Percentiles rank a stretch among this genome's conserved stretches.
These are phyloP conservation scores for Botrytis fragariae DNA, from an alignment of 2,329 filamentous ascomycete genomes.

Conservation along the genomic window DNA sequence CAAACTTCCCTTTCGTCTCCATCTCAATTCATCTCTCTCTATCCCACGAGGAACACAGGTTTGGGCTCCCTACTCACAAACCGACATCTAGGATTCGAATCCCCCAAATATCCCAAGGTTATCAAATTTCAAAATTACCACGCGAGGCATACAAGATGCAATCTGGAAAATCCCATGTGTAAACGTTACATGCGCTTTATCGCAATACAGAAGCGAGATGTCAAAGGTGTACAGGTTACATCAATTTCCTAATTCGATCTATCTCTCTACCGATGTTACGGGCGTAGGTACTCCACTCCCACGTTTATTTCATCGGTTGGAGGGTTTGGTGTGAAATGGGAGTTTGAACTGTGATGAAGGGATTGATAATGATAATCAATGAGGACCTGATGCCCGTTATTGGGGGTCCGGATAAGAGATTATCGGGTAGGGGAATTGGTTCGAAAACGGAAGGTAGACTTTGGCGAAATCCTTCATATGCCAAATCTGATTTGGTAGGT, in stretches of 20 bases:
- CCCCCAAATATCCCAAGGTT: background rate
- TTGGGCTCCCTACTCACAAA: background rate
- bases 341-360: background rate
- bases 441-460: background rate
- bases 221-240: background rate
- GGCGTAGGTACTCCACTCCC: background rate
- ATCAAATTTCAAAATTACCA: background rate
- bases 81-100: background rate
- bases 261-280: background rate
- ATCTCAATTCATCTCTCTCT: background rate
- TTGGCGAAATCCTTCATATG: background rate
- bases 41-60: background rate
- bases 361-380: background rate
- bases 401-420: background rate
- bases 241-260: background rate
- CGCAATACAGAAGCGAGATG: slow-evolving; percentile 2
- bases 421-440: background rate
- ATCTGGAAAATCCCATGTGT: background rate
- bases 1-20: background rate
- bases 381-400: background rate
- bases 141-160: background rate
- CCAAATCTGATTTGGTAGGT: background rate
- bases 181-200: background rate
- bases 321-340: background rate
- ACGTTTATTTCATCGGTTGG: background rate